Evolutionary conservation across 75 land plant genomes (phyloP), one percentile per base, ranked within the genome.

Genomic region (Cunninghamia lanceolata): DNA sequence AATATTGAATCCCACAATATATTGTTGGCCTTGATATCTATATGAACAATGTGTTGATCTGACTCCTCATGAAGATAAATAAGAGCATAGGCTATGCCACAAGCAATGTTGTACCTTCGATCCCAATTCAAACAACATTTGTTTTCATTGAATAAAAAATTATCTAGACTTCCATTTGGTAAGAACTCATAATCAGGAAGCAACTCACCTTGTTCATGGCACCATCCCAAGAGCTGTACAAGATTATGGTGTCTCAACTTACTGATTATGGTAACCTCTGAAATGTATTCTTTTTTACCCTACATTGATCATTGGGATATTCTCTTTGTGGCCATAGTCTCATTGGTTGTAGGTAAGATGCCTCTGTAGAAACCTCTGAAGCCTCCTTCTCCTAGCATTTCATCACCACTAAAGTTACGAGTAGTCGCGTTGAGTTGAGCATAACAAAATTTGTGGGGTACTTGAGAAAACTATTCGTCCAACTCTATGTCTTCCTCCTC

Each of bases 1-100:
- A 91, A 92, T 15, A 87, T 89, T 0, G 84, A 91, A 84, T 97
- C 97, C 17, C 95, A 90, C 88, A 97, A 74, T 56, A 97, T 83
- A 82, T 97, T 97, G 75, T 97, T 94, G 30, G 97, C 85, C 83
- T 97, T 97, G 52, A 97, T 89, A 76, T 96, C 99, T 38, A 97
- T 80, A 82, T 96, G 99, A 3, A 95, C 88, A 36, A 96, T 93
- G 79, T 93, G 94, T 88, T 91, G 96, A 54, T 95, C 95, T 83
- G 94, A 96, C 80, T 96, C 99, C 32, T 94, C 89, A 54, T 96
- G 99, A n/a, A n/a, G n/a, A n/a, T n/a, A n/a, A n/a, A n/a, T n/a
- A n/a, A n/a, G n/a, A n/a, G n/a, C n/a, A n/a, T n/a, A n/a, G n/a
- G n/a, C n/a, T n/a, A n/a, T n/a, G n/a, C n/a, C n/a, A n/a, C n/a